These are phyloP conservation scores for Abeoforma whisleri DNA, from an alignment of 78 protist species.

Conservation along the genomic window DNA sequence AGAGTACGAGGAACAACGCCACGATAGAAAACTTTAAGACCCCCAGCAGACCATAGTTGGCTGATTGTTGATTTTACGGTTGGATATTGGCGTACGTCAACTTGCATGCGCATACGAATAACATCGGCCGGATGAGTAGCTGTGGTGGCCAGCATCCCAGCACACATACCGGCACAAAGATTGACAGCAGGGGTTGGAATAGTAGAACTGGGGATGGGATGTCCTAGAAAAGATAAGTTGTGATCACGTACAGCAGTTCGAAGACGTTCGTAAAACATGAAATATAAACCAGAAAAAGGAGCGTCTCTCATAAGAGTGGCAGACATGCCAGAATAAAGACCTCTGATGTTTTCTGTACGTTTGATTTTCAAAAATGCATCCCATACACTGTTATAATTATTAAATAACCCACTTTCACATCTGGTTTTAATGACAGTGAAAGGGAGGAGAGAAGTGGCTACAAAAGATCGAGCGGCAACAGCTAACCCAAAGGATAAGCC, in stretches of 20 bases:
- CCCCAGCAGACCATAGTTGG: slow-evolving; percentile 15
- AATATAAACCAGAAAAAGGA: slow-evolving; percentile 39
- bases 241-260: background rate
- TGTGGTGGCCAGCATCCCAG: slow-evolving; percentile 35
- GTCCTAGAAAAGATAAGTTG: background rate
- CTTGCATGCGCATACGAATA: slow-evolving; percentile 13
- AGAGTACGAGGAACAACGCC: slow-evolving; percentile 41
- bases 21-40: background rate
- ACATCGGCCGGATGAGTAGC: slow-evolving; percentile 42
- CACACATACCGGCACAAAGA: slow-evolving; percentile 13
- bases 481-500: slow-evolving; percentile 6
- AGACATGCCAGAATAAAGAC: background rate
- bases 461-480: background rate
- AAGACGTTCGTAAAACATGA: background rate
- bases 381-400: slow-evolving; percentile 13
- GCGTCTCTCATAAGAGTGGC: slow-evolving; percentile 41
- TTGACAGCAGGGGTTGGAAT: slow-evolving; percentile 16
- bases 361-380: background rate
- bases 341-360: background rate
- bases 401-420: slow-evolving; percentile 27
- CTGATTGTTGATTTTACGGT: background rate
- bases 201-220: background rate
- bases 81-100: background rate
- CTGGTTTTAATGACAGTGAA: slow-evolving; percentile 27
- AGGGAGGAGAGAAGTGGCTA: slow-evolving; percentile 21